Evolutionary conservation across 129 eudicot species (phyloP), one percentile per base, ranked within the genome.

Genomic region (Centaurea solstitialis): DNA sequence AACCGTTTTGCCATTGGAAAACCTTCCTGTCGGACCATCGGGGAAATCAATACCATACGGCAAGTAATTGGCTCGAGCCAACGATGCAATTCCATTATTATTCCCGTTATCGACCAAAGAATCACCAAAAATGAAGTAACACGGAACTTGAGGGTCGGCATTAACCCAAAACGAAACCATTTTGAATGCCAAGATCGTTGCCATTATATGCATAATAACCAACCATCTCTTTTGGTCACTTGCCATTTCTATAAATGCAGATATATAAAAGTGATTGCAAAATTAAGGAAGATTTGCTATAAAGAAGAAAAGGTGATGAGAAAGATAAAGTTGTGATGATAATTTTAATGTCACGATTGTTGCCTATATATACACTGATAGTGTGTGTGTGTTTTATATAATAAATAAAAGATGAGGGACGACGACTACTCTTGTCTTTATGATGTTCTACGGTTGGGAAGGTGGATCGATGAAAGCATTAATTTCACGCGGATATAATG

Each of bases 31-130:
- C 1, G 96, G 90, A 13, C 98, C 96, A 7, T 38, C 72, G 0
- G 94, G 88, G 62, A 89, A 93, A 81, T 93, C 98, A 43, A 93
- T 87, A 4, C 98, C 98, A 43, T 93, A 93, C 73, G 98, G 98
- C 85, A 85, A 73, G 84, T 93, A 93, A 81, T 93, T 91, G 26
- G 98, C 96, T 69, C 86, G 87, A 12, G 98, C 98, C 87, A 89
- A 80, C 3, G 97, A 89, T 1, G 88, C 86, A n/a, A 91, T 89
- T 65, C 83, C 39, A 13, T 93, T 93, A 74, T 93, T 93, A 78
- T 93, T 93, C 24, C 98, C 98, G 50, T 91, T 93, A 70, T 93
- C 98, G 4, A 91, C 96, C 82, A 93, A 86, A 10, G 97, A 93
- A 76, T 93, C 98, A 1, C 98, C 98, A 72, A 91, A 93, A 18